phyloP scores from a whole-genome alignment of 2,329 filamentous ascomycete species.

The Thermothelomyces thermophilus region DNA sequence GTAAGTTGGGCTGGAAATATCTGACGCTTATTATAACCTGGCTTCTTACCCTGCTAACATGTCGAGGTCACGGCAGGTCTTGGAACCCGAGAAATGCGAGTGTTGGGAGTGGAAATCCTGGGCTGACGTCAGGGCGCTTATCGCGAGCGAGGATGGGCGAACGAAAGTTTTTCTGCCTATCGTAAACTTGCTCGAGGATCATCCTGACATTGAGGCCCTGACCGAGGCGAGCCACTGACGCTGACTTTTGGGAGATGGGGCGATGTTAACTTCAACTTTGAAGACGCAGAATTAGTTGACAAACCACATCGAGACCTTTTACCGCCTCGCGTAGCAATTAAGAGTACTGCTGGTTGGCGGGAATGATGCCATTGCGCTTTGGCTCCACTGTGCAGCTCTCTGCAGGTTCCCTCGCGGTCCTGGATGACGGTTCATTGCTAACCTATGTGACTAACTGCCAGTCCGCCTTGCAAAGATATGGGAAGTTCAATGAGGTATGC shows the following conservation, averaged over 20 bases:
- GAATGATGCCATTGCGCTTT: too few species aligned
- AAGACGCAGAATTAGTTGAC: not conserved
- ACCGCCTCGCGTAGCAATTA: too few species aligned
- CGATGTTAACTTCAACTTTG: too few species aligned
- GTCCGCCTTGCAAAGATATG: too few species aligned
- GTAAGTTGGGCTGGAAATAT: slow-evolving; percentile 35
- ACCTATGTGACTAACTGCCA: too few species aligned
- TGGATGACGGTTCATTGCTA: too few species aligned
- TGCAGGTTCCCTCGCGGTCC: too few species aligned
- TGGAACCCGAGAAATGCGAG: slow-evolving; percentile 46
- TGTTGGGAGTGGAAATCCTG: slow-evolving; percentile 44
- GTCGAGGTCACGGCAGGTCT: slow-evolving; percentile 22
- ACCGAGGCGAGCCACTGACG: not conserved
- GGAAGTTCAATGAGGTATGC: too few species aligned
- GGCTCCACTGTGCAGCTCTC: too few species aligned
- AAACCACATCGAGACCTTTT: not conserved
- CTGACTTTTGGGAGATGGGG: not conserved
- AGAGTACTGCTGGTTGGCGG: too few species aligned
- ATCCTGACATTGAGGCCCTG: slow-evolving; percentile 19
- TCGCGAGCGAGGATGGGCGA: slow-evolving; percentile 26
- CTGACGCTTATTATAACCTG: too few species aligned
- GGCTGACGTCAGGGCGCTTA: slow-evolving; percentile 35
- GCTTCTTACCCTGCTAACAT: not conserved
- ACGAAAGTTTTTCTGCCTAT: slow-evolving; percentile 37
- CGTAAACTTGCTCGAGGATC: slow-evolving; percentile 30